Evolutionary conservation across 2,329 filamentous ascomycete species (phyloP).

Genomic region (Hirsutella minnesotensis): DNA sequence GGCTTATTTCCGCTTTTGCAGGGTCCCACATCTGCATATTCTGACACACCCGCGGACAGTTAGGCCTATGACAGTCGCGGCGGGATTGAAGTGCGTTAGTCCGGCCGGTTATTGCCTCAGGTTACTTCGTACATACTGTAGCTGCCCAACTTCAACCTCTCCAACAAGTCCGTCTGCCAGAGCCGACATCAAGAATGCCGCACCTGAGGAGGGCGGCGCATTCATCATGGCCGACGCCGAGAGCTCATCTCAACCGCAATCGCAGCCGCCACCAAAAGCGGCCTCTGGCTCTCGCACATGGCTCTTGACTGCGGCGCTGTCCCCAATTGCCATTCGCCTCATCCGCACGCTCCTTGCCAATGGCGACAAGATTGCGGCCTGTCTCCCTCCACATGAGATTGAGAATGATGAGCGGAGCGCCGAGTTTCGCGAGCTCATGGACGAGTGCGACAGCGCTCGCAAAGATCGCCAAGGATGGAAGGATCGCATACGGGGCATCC

Average conservation of each 20-base stretch:
- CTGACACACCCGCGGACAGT: no score
- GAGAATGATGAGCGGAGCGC: slow-evolving; percentile 64
- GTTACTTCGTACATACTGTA: no score
- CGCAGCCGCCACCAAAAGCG: slow-evolving; percentile 27
- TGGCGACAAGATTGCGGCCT: slow-evolving; percentile 82
- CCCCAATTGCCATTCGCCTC: slow-evolving; percentile 72
- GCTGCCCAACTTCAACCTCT: no score
- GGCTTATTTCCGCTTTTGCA: no score
- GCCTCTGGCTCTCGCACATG: slow-evolving; percentile 71
- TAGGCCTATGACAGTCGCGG: no score
- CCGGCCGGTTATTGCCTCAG: no score
- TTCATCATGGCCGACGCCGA: slow-evolving; percentile 18
- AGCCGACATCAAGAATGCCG: background rate
- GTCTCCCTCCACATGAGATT: slow-evolving; percentile 66
- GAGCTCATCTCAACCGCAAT: slow-evolving; percentile 2
- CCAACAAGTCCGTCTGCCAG: no score
- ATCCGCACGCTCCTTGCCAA: slow-evolving; percentile 75
- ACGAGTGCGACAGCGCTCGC: slow-evolving; percentile 49
- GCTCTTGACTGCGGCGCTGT: slow-evolving; percentile 81
- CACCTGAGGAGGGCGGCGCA: background rate
- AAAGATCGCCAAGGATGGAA: slow-evolving; percentile 69
- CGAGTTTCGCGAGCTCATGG: slow-evolving; percentile 71
- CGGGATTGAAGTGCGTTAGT: no score
- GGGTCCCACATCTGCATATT: no score
- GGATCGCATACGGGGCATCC: slow-evolving; percentile 57